Base-by-base conservation (phyloP, 805 yeast genomes). In the Cyberlindnera euphorbiae region DNA sequence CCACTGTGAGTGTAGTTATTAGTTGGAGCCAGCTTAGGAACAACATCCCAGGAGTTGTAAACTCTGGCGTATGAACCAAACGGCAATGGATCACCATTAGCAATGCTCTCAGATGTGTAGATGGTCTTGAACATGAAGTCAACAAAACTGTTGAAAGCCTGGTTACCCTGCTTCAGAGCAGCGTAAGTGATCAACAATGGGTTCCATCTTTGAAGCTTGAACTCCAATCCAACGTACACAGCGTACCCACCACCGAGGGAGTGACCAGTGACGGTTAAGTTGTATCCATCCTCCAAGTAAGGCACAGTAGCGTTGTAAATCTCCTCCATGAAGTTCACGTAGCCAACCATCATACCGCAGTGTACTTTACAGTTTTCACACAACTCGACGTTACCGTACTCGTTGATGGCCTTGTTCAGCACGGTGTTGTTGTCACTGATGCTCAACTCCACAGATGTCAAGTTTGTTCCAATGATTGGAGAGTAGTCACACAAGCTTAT, bases 171-270 rank as follows among this genome's bases (percentile, higher is more conserved):
- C 46, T 74, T 75, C 1, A 90, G 86, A 10, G 77, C 69, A 2
- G 81, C 93, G 56, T 63, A 77, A 1, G 82, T 68, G 22, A 81
- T 58, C 2, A 81, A 72, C 26, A 71, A 53, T 1, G 83, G 80
- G 12, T 72, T 54, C 38, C 59, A 62, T 0, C 85, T 86, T 51
- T 73, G 45, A 11, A 75, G 46, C 38, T 68, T 60, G 33, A 80
- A 64, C 46, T 83, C 93, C 22, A 77, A 64, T 0, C 82, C 89
- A 8, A 75, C 69, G 23, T 84, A 59, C 5, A 67, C 56, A 3
- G 88, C 81, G 33, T 81, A 55, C 0, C 89, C 88, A 8, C 79
- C 94, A 4, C 88, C 89, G 30, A 84, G 60, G 0, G 93, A 84
- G 58, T 84, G 95, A 0, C 95, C 94, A 1, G 78, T 63, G 2